Evolutionary conservation across 371 early-diverging fungal genomes (phyloP), one percentile per base, ranked within the genome.

Genomic region (Apophysomyces trapeziformis): DNA sequence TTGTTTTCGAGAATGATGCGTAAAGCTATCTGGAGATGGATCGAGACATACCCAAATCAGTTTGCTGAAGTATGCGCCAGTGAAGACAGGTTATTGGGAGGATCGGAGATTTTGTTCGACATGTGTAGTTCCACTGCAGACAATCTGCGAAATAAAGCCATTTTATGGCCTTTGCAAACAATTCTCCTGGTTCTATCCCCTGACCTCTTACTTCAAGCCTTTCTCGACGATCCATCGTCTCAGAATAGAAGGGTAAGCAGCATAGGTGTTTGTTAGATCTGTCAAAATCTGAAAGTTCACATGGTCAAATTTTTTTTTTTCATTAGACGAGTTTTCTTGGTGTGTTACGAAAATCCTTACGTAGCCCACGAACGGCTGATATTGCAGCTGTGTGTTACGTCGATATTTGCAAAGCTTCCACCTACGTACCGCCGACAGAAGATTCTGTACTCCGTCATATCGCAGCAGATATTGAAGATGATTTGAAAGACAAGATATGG

Each of bases 21-120:
- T 26, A 87, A 86, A 18, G 87, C 90, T 6, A 92, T 95, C 60
- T 95, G 94, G 94, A 88, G 89, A 66, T 95, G 93, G 93, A 93
- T 95, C 37, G 92, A 93, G 58, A 78, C 84, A 0, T 90, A 85
- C 57, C 93, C 94, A 0, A 60, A 71, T 2, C 89, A 94, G 58
- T 93, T 92, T 73, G 83, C 85, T 2, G 75, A 79, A 54, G 80
- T 93, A 5, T 90, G 86, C 65, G 76, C 84, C 16, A 79, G 77
- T 12, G 84, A 85, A 46, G 83, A 81, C 57, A 84, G 89, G 8
- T 66, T 92, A 59, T 85, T 91, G 59, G 87, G 90, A 60, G 87
- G 84, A 12, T 87, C 87, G 12, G 93, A 95, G 57, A 82, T 86
- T 35, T 77, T 95, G 9, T 95, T 93, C 74, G 91, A 92, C 68